Evolutionary conservation across 306 rosid species (phyloP), one percentile per base, ranked within the genome.

Genomic region (Echinosophora koreensis): DNA sequence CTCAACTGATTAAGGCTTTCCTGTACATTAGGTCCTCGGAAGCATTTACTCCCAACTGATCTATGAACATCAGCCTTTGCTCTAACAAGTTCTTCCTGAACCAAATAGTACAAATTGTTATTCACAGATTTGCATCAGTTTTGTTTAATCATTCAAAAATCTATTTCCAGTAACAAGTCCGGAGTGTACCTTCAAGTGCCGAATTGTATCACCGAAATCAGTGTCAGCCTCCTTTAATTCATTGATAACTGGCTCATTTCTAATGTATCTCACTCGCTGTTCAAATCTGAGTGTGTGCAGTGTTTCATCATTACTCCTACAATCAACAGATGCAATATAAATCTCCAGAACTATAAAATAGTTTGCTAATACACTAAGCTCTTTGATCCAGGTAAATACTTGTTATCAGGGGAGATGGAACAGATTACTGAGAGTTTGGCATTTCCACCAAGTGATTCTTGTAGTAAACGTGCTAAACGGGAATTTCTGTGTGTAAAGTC

Each of bases 21-120:
- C 71, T 86, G 89, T 44, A 85, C 93, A 85, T 86, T 87, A 58
- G 60, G 76, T 39, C 90, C 97, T 79, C 87, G 96, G 72, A 90
- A 92, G 88, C 76, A 80, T 35, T 76, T 80, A 50, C 77, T 59
- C 28, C 71, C 87, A 69, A 37, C 55, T 50, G 92, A 80, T 77
- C 77, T 44, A 60, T 77, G 65, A 44, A 77, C 83, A 61, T 69
- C 84, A 50, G 83, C 84, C 87, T 91, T 96, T 50, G 89, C 93
- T 90, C 90, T 84, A 69, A 93, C 82, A 76, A 96, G 97, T 81
- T 96, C 97, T 74, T 93, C 99, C 99, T 95, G 88, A 83, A 66
- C 46, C 55, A 44, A 5, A 34, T 34, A 68, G 68, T 71, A 77
- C 67, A 82, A 27, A 66, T 46, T 22, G 47, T 44, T 27, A 15